Base-by-base conservation (phyloP, 2,329 filamentous ascomycete species). In the Phyllosticta paracitricarpa region DNA sequence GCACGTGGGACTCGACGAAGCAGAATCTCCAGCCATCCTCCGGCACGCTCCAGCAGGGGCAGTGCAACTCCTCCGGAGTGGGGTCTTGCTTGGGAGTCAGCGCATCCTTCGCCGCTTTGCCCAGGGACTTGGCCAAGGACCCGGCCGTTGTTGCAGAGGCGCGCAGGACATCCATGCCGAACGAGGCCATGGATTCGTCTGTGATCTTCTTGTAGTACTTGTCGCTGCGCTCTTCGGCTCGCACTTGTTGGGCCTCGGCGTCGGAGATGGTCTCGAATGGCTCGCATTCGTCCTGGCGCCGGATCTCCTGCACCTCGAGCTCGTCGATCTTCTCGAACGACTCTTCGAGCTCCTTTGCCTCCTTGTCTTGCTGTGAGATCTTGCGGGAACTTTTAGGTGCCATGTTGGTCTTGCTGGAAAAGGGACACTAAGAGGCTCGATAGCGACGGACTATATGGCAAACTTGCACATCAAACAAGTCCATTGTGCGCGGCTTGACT, bases 81-180 rank as follows among this genome's bases (percentile, higher is more conserved):
- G 51, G 57, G 22, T 30, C 57, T 10, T 24, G 64, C 28, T 14
- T 28, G 4, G 19, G 14, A 14, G 35, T 14, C 85, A 10, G 35
- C 2, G 53, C 3, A 4, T 73, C 77, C 52, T 64, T 74, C 30
- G 74, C 83, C 17, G 9, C 53, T 19, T 35, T 48, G 1, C 10
- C 48, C 35, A 48, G 17, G 12, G 35, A 48, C 35, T n/a, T 48
- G 28, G 19, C 30, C 7, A 24, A 19, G 17, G 19, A 35, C 57
- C 14, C n/a, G n/a, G 53, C 51, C 2, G 57, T 17, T 0, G 17
- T 25, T 9, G 12, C 57, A 8, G 51, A 51, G 48, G 25, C 25
- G 57, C 35, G 58, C 54, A 61, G 25, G 2, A 56, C 17, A n/a
- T 61, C 54, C 9, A 51, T 28, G 54, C 53, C 58, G 35, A 61